Evolutionary conservation across 2,329 filamentous ascomycete genomes (phyloP).

Genomic region (Fusarium sp.): DNA sequence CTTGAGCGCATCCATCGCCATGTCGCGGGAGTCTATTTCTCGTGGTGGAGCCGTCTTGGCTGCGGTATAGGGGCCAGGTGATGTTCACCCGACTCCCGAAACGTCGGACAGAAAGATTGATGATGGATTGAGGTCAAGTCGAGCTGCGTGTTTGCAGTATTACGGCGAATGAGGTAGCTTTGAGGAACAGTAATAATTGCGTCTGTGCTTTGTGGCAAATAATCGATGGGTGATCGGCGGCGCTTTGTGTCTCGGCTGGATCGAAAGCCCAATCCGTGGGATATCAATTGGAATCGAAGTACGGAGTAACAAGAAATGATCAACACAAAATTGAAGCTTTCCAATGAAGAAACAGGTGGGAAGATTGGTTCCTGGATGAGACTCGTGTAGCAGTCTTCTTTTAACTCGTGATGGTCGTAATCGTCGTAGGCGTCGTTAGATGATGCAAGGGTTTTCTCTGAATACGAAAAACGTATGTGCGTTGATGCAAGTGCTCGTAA

Average conservation of each 20-base stretch:
- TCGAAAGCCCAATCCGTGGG: conserved; percentile 16
- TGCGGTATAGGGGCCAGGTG: conserved; percentile 50
- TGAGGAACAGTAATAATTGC: conserved; percentile 4
- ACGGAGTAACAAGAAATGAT: conserved; percentile 7
- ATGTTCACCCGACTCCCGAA: conserved; percentile 50
- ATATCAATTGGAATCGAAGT: conserved; percentile 30
- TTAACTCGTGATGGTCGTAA: conserved; percentile 43
- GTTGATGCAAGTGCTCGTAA: not conserved
- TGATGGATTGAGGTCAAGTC: conserved; percentile 5
- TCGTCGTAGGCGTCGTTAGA: conserved; percentile 43
- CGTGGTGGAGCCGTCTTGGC: conserved; percentile 49
- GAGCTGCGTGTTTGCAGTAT: conserved; percentile 22
- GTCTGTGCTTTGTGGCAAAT: conserved; percentile 34
- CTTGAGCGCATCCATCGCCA: conserved; percentile 69
- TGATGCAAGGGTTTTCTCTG: conserved; percentile 12
- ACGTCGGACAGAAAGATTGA: conserved; percentile 24
- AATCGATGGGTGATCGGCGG: conserved; percentile 29
- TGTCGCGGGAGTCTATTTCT: conserved; percentile 51
- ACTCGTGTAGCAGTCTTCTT: conserved; percentile 29
- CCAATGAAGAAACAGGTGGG: conserved; percentile 1
- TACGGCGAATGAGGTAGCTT: conserved; percentile 11
- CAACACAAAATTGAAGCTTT: conserved; percentile 18
- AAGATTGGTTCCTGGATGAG: conserved; percentile 14
- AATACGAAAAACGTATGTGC: not conserved
- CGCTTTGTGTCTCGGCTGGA: conserved; percentile 27